Evolutionary conservation across 2,329 filamentous ascomycete genomes (phyloP).

Genomic region (Exutisphaerella laricina): DNA sequence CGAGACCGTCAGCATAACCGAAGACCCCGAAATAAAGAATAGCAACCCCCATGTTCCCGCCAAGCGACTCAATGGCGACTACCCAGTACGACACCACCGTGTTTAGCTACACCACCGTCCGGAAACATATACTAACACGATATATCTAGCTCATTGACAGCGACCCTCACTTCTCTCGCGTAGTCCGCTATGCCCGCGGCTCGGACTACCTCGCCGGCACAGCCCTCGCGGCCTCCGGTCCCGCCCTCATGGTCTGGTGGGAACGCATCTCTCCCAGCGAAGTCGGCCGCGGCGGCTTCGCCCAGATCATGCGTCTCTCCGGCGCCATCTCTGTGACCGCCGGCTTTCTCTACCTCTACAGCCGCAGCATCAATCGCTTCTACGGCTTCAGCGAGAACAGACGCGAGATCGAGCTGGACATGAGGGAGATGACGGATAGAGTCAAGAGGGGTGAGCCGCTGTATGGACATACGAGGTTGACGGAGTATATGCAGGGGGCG

Average conservation of each 20-base stretch:
- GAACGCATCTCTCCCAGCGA: slow-evolving; percentile 82
- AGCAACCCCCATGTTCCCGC: slow-evolving; percentile 48
- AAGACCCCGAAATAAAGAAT: slow-evolving; percentile 30
- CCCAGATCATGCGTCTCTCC: slow-evolving; percentile 73
- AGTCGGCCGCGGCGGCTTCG: slow-evolving; percentile 75
- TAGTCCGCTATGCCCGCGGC: slow-evolving; percentile 76
- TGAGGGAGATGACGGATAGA: slow-evolving; percentile 95
- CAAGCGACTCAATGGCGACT: slow-evolving; percentile 76
- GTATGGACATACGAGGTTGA: slow-evolving; percentile 74
- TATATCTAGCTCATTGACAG: slow-evolving; percentile 84
- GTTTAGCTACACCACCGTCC: neutral
- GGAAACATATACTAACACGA: slow-evolving; percentile 22
- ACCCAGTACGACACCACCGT: slow-evolving; percentile 58
- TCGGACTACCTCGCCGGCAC: slow-evolving; percentile 74
- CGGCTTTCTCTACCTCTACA: slow-evolving; percentile 80
- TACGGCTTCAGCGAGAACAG: slow-evolving; percentile 92
- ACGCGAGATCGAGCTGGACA: slow-evolving; percentile 90
- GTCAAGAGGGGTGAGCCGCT: slow-evolving; percentile 88
- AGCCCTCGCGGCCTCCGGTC: slow-evolving; percentile 64
- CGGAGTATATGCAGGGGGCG: slow-evolving; percentile 88
- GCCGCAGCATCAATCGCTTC: slow-evolving; percentile 78
- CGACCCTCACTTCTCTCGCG: slow-evolving; percentile 92
- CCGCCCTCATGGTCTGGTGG: slow-evolving; percentile 68
- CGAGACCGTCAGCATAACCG: slow-evolving; percentile 20
- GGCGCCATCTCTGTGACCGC: slow-evolving; percentile 67